Evolutionary conservation across 192 early-diverging fungal genomes (phyloP).

Genomic region (Lobosporangium transversale): DNA sequence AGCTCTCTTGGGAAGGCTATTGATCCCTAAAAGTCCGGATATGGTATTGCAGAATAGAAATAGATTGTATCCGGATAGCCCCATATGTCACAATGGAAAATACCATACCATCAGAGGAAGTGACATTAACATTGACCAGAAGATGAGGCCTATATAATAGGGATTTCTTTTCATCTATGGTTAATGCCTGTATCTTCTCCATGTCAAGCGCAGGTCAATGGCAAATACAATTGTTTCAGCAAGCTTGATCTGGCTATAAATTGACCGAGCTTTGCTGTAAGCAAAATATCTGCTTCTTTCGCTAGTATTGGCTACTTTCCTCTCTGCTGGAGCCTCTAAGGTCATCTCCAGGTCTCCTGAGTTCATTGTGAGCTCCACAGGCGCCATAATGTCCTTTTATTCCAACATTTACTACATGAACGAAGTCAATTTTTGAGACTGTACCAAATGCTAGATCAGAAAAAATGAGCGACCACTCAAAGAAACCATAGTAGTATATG

Average conservation of each 20-base stretch:
- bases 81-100: constrained; percentile 89
- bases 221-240: no score
- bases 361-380: constrained; percentile 14
- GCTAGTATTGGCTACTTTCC: no score
- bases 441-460: constrained; percentile 82
- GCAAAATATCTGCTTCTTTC: no score
- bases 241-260: no score
- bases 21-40: constrained; percentile 68
- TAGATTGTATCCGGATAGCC: constrained; percentile 81
- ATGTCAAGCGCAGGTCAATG: no score
- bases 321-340: no score
- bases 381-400: constrained; percentile 17
- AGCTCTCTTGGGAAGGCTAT: constrained; percentile 60
- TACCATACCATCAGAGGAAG: constrained; percentile 79
- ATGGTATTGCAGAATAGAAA: constrained; percentile 71
- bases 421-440: constrained; percentile 74
- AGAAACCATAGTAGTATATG: constrained; percentile 86
- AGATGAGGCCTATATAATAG: constrained; percentile 81
- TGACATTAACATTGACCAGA: constrained; percentile 83
- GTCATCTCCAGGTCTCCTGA: no score
- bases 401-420: constrained; percentile 58
- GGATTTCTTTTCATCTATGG: constrained; percentile 72
- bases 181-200: constrained; percentile 23
- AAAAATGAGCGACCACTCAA: constrained; percentile 84
- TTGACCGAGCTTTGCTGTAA: no score